Percentiles rank a stretch among this genome's conserved stretches.
phyloP scores from a whole-genome alignment of 495 filamentous ascomycete species.

The Lasiosphaeria ovina region DNA sequence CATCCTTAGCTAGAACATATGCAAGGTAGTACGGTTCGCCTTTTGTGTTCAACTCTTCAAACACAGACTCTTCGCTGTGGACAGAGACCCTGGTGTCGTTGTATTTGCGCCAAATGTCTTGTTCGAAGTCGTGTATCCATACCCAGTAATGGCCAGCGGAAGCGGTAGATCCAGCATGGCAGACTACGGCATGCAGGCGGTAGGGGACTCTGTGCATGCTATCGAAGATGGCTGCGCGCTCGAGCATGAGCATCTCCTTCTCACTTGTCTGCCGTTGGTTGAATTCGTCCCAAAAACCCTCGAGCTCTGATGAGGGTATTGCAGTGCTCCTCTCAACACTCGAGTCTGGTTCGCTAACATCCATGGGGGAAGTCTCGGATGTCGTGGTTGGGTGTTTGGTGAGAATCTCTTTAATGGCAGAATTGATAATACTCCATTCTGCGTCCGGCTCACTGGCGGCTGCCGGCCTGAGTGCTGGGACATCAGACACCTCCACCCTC shows the following conservation, averaged over 20 bases:
- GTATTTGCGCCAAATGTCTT: constrained; percentile 84
- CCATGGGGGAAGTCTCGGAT: neutral
- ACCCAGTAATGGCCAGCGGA: constrained; percentile 92
- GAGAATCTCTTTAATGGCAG: neutral
- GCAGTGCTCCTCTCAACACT: neutral
- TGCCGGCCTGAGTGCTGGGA: neutral
- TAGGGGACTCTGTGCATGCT: constrained; percentile 63
- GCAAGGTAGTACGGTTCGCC: constrained; percentile 88
- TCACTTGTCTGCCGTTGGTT: constrained; percentile 2
- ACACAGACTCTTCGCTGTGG: constrained; percentile 57
- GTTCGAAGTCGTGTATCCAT: constrained; percentile 86
- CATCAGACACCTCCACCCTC: neutral
- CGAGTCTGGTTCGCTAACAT: neutral
- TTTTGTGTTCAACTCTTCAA: constrained; percentile 57
- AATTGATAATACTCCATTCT: neutral
- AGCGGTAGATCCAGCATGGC: constrained; percentile 65
- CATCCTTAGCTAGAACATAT: constrained; percentile 67
- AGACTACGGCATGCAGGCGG: constrained; percentile 86
- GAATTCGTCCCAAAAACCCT: constrained; percentile 9
- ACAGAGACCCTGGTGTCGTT: constrained; percentile 82
- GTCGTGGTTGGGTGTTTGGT: neutral
- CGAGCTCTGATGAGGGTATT: neutral
- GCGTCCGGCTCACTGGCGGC: neutral
- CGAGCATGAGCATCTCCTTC: constrained; percentile 15
- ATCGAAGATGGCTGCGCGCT: constrained; percentile 61